A percentile compares a stretch with the other conserved stretches of the same genome.
Evolutionary conservation across 2,329 filamentous ascomycete species (phyloP).

Genomic region (Beauveria pseudobassiana): DNA sequence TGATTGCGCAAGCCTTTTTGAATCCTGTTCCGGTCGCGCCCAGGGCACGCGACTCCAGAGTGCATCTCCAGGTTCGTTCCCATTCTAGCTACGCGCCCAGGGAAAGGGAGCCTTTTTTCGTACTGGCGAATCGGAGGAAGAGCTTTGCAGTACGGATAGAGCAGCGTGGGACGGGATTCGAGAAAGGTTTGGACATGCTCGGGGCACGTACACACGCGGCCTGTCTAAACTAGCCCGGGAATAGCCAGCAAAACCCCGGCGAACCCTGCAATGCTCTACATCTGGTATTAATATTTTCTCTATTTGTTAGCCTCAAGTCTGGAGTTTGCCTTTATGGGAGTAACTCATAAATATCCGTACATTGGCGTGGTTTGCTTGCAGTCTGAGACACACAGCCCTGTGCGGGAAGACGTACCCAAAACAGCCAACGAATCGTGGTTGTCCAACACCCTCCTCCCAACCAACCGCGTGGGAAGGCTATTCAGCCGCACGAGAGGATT

Average conservation of each 20-base stretch:
- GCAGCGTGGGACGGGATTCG: background rate
- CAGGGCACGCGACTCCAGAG: background rate
- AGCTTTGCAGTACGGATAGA: background rate
- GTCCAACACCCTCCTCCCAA: background rate
- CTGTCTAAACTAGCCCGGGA: background rate
- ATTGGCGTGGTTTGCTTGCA: background rate
- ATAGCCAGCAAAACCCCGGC: background rate
- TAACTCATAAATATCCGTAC: background rate
- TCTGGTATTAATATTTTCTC: background rate
- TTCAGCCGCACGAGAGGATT: background rate
- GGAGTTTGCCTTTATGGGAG: too few relatives aligned
- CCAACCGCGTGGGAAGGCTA: background rate
- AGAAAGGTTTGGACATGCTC: background rate
- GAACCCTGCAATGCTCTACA: background rate
- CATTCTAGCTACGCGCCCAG: background rate
- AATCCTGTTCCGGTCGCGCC: slow-evolving; percentile 7
- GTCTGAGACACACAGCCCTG: background rate
- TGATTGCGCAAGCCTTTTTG: slow-evolving; percentile 10
- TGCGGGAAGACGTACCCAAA: background rate
- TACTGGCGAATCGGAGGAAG: background rate
- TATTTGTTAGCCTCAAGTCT: background rate
- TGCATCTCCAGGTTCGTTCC: background rate
- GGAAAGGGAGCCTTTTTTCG: background rate
- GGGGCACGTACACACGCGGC: background rate
- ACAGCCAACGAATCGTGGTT: background rate